Evolutionary conservation across 495 filamentous ascomycete genomes (phyloP), one percentile per base, ranked within the genome.

Genomic region (Hyaloscypha hepaticicola): DNA sequence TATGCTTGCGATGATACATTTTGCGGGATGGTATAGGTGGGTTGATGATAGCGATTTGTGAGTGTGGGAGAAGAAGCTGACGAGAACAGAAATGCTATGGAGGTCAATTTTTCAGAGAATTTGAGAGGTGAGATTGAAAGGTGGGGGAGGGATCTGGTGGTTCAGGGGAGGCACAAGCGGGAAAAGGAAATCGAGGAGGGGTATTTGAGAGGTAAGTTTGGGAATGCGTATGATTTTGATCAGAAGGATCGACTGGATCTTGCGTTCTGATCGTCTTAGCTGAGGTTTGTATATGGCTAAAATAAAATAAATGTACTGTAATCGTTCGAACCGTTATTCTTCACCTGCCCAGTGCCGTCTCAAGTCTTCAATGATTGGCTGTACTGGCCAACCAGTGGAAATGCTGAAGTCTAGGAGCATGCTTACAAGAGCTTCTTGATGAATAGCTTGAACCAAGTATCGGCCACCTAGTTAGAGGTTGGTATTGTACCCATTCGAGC

Each of bases 1-100:
- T 41, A 85, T 87, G 85, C 72, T 88, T 16, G 83, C 84, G 16
- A 80, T 84, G 75, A 85, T 82, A 71, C 75, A 77, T 72, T 63
- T 50, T 8, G 63, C 66, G 6, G 26, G n/a, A 27, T 71, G 66
- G 57, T 65, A 55, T 33, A 0, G 53, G 53, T 57, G 28, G 33
- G 53, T 21, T 19, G 25, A 24, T 4, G 52, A 55, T 8, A 28
- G 24, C 8, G 26, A n/a, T n/a, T 25, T 16, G 21, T 5, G 31
- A 33, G 16, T 16, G 38, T 1, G 38, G 9, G 38, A 41, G 12
- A n/a, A 26, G 25, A 31, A n/a, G 24, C 26, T 62, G 33, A 51
- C 2, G 12, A 45, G 12, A 48, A 81, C 58, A 70, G 79, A 14
- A 84, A 83, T 55, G 69, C 73, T 21, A 84, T 85, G 82, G 72